These are phyloP conservation scores for Sporobolomyces phaffii DNA, from an alignment of 768 basidiomycete genomes.

Conservation along the genomic window DNA sequence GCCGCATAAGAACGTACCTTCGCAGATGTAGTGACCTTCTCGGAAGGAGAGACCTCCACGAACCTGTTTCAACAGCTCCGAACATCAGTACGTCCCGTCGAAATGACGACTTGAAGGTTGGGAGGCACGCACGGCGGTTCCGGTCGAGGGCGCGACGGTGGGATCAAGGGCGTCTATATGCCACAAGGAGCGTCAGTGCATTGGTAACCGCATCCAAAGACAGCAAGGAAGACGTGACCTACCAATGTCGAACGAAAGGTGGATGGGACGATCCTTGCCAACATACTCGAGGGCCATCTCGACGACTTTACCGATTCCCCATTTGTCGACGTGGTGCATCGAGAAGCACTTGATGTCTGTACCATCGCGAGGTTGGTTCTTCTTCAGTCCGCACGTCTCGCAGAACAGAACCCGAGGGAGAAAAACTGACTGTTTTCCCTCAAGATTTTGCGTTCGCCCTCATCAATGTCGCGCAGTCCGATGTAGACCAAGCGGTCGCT, in stretches of 20 bases:
- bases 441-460: slow-evolving; percentile 78
- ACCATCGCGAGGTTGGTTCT: too few relatives aligned
- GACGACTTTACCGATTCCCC: slow-evolving; percentile 62
- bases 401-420: background rate
- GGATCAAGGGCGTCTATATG: slow-evolving; percentile 57
- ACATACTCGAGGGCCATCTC: slow-evolving; percentile 95
- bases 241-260: slow-evolving; percentile 86
- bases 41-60: slow-evolving; percentile 93
- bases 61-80: too few relatives aligned
- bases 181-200: too few relatives aligned
- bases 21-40: slow-evolving; percentile 98
- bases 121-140: slow-evolving; percentile 63
- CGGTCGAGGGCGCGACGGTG: slow-evolving; percentile 88
- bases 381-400: background rate
- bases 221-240: slow-evolving; percentile 44
- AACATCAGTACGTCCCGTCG: too few relatives aligned
- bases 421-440: slow-evolving; percentile 55
- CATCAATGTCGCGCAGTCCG: slow-evolving; percentile 87
- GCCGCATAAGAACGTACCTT: slow-evolving; percentile 54
- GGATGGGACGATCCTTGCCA: slow-evolving; percentile 80
- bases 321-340: slow-evolving; percentile 76
- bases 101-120: too few relatives aligned
- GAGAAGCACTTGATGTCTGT: slow-evolving; percentile 73
- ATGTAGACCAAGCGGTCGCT: slow-evolving; percentile 86
- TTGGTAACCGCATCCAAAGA: too few relatives aligned